These are phyloP conservation scores for Pelargonium hybrid DNA, from an alignment of 441 rosid species.

Conservation along the genomic window DNA sequence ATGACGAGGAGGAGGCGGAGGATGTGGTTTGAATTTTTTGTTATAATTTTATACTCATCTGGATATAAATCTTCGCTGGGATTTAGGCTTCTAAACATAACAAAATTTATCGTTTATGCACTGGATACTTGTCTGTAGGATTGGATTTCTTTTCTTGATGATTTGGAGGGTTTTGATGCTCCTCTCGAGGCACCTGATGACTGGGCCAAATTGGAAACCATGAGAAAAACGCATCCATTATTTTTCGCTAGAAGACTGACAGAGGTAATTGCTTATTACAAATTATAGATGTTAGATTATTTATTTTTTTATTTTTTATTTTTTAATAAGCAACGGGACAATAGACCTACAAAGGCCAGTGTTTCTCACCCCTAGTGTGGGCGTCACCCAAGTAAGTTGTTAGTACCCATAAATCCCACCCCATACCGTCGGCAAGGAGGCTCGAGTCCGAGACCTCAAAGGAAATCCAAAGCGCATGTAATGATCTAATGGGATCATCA, in stretches of 20 bases:
- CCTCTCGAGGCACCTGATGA: conserved; percentile 58
- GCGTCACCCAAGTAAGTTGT: too few species aligned
- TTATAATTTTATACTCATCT: conserved; percentile 6
- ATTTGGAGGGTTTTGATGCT: conserved; percentile 28
- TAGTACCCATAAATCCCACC: too few species aligned
- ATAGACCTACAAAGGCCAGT: too few species aligned
- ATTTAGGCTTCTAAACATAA: conserved; percentile 10
- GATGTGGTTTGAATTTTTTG: conserved; percentile 33
- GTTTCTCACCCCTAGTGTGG: too few species aligned
- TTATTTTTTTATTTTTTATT: too few species aligned
- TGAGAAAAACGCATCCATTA: conserved; percentile 89
- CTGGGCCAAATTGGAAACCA: conserved; percentile 86
- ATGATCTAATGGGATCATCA: not conserved
- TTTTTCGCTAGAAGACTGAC: conserved; percentile 74
- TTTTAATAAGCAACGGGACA: too few species aligned
- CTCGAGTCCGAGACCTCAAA: too few species aligned
- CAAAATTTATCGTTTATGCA: not conserved
- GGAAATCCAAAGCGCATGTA: too few species aligned
- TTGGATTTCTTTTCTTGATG: conserved; percentile 59
- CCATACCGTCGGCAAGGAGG: too few species aligned
- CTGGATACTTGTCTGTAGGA: conserved; percentile 37
- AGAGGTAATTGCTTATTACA: conserved; percentile 35
- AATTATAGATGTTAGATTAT: conserved; percentile 4
- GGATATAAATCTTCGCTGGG: not conserved
- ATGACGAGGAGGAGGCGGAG: conserved; percentile 34